Evolutionary conservation across 495 filamentous ascomycete genomes (phyloP).

Genomic region (Hyaloscypha finlandica): DNA sequence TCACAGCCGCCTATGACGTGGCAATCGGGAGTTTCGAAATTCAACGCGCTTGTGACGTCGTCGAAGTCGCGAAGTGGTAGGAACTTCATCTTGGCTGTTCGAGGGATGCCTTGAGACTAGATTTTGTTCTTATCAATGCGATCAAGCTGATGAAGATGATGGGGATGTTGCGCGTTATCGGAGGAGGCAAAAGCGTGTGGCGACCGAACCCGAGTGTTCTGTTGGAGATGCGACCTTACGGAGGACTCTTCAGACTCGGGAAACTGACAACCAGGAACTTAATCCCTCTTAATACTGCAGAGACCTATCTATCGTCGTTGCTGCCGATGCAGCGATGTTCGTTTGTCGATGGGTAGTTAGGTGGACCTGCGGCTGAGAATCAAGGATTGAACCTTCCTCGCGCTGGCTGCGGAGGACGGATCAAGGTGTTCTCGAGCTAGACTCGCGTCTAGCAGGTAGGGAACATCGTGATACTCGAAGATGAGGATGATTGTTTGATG

Average conservation of each 20-base stretch:
- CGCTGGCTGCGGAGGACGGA: conserved; percentile 35
- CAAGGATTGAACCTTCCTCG: conserved; percentile 26
- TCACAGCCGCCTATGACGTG: conserved; percentile 91
- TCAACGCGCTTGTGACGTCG: conserved; percentile 82
- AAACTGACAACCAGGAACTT: conserved; percentile 34
- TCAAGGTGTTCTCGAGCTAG: conserved; percentile 32
- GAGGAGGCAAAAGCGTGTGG: conserved; percentile 32
- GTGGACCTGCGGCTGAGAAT: conserved; percentile 31
- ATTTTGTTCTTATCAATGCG: conserved; percentile 30
- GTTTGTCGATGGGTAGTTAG: conserved; percentile 11
- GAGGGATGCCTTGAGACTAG: conserved; percentile 20
- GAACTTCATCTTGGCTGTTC: conserved; percentile 59
- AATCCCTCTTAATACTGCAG: conserved; percentile 21
- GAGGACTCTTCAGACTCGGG: conserved; percentile 35
- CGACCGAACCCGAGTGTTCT: conserved; percentile 31
- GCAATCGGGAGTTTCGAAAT: conserved; percentile 90
- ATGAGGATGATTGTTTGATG: conserved; percentile 9
- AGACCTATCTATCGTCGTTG: conserved; percentile 15
- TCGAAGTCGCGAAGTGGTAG: conserved; percentile 88
- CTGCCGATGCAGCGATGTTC: conserved; percentile 23
- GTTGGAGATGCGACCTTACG: conserved; percentile 28
- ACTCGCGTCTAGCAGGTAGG: conserved; percentile 34
- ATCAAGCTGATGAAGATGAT: conserved; percentile 19
- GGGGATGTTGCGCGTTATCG: conserved; percentile 34
- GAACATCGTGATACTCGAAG: conserved; percentile 17